These are phyloP conservation scores for Patellaria atrata DNA, from an alignment of 495 filamentous ascomycete species.

Conservation along the genomic window DNA sequence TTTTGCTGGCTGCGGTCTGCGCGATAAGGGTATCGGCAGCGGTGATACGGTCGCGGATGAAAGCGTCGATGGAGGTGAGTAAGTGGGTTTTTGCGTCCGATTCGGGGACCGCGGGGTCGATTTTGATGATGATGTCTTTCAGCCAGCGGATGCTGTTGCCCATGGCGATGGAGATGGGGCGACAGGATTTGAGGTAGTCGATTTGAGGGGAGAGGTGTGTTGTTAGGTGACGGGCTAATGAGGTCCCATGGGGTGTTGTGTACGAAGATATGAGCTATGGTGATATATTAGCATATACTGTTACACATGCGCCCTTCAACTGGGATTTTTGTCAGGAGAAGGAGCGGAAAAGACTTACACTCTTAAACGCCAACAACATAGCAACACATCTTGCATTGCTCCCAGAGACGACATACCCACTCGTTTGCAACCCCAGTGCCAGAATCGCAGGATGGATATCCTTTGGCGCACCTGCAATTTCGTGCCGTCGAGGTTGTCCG, in stretches of 20 bases:
- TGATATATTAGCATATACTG: slow-evolving; percentile 3
- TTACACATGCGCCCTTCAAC: background rate
- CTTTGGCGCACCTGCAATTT: slow-evolving; percentile 60
- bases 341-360: slow-evolving; percentile 36
- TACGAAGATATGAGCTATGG: slow-evolving; percentile 77
- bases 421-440: slow-evolving; percentile 77
- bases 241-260: slow-evolving; percentile 66
- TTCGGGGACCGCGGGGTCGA: slow-evolving; percentile 72
- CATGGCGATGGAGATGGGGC: slow-evolving; percentile 84
- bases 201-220: slow-evolving; percentile 93
- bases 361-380: slow-evolving; percentile 77
- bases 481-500: slow-evolving; percentile 54
- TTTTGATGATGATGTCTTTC: slow-evolving; percentile 72
- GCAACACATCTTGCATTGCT: slow-evolving; percentile 80
- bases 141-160: slow-evolving; percentile 91
- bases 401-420: slow-evolving; percentile 75
- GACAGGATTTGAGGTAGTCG: slow-evolving; percentile 79
- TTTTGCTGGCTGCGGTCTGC: slow-evolving; percentile 53
- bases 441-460: slow-evolving; percentile 85
- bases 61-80: slow-evolving; percentile 68
- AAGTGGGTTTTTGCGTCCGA: slow-evolving; percentile 60
- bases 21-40: slow-evolving; percentile 77
- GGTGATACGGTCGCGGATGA: slow-evolving; percentile 80
- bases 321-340: too few species aligned
- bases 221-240: slow-evolving; percentile 78